Evolutionary conservation across 352 stramenopile genomes (phyloP).

Genomic region (Blastocystis sp.): DNA sequence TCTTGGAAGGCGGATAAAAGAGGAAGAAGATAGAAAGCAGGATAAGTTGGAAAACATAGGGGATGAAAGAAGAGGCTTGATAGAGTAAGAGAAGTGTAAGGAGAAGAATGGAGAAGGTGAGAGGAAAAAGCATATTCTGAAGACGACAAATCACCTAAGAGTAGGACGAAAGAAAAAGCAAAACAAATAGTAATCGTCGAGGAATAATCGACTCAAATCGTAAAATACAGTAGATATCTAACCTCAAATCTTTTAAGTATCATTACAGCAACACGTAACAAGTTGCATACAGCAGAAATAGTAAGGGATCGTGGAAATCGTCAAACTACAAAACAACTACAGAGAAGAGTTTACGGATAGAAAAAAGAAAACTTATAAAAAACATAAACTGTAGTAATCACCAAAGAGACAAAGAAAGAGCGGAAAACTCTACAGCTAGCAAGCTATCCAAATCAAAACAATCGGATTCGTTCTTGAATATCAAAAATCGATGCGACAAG

Average conservation of each 20-base stretch:
- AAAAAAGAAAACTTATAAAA: conserved; percentile 9
- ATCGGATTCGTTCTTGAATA: not conserved
- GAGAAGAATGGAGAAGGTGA: conserved; percentile 21
- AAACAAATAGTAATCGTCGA: not conserved
- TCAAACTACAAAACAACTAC: not conserved
- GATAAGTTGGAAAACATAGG: conserved; percentile 10
- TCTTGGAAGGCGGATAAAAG: not conserved
- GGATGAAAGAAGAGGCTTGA: not conserved
- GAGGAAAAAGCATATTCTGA: conserved; percentile 12
- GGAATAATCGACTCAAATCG: not conserved
- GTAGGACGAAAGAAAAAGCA: not conserved
- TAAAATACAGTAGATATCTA: not conserved
- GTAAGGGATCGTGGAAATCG: not conserved
- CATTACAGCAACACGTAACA: not conserved
- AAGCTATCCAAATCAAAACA: not conserved
- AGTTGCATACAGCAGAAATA: conserved; percentile 31
- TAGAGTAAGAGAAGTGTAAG: conserved; percentile 2
- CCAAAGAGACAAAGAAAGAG: not conserved
- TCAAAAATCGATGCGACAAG: not conserved
- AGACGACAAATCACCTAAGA: not conserved
- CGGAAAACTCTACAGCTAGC: not conserved
- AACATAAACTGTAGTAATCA: not conserved
- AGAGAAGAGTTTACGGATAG: not conserved
- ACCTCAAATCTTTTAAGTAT: not conserved
- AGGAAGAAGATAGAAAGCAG: not conserved